A percentile compares a stretch with the other conserved stretches of the same genome.
phyloP scores from a whole-genome alignment of 2,329 filamentous ascomycete genomes.

The Fusarium piperis region DNA sequence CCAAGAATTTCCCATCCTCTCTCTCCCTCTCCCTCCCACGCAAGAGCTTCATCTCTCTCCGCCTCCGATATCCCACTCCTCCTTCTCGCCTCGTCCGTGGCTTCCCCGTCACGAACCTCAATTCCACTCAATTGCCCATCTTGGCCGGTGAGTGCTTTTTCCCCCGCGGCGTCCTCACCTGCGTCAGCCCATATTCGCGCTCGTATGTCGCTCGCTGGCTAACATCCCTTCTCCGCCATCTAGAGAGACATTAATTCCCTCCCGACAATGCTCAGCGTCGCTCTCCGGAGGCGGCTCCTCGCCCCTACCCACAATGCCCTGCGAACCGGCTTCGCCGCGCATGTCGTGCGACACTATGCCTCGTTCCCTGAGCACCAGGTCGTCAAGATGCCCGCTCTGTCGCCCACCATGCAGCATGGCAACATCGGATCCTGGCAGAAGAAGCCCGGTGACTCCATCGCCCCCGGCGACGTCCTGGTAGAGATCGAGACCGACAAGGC shows the following conservation, averaged over 20 bases:
- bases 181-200: conserved; percentile 32
- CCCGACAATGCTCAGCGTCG: conserved; percentile 67
- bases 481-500: conserved; percentile 99
- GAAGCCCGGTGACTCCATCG: conserved; percentile 87
- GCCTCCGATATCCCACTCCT: conserved; percentile 23
- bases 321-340: conserved; percentile 61
- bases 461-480: conserved; percentile 93
- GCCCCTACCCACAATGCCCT: conserved; percentile 60
- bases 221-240: conserved; percentile 25
- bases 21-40: conserved; percentile 45
- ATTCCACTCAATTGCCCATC: conserved; percentile 40
- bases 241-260: conserved; percentile 45
- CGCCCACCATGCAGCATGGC: conserved; percentile 95
- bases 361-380: conserved; percentile 95
- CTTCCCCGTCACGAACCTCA: conserved; percentile 30
- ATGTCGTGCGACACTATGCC: conserved; percentile 73
- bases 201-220: conserved; percentile 36
- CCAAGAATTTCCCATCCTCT: conserved; percentile 50
- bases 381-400: conserved; percentile 97
- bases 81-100: conserved; percentile 25
- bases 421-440: conserved; percentile 99
- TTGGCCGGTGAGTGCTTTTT: conserved; percentile 34
- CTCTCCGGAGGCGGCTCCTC: conserved; percentile 70
- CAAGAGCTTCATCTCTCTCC: conserved; percentile 39
- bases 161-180: neutral